These are phyloP conservation scores for Nidularia pulvinata DNA, from an alignment of 768 basidiomycete genomes.

Conservation along the genomic window DNA sequence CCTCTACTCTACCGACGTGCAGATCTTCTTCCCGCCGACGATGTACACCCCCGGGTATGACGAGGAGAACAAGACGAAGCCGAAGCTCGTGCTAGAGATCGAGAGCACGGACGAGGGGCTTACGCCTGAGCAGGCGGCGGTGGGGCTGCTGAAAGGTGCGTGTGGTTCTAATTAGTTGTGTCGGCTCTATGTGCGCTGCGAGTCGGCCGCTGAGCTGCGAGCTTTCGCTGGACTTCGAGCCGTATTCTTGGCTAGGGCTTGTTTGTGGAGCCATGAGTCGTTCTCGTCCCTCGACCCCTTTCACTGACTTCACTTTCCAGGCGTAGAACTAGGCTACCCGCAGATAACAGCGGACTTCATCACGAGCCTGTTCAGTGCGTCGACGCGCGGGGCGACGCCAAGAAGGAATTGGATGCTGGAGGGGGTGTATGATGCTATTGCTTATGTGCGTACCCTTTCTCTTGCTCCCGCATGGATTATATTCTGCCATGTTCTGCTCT, in stretches of 20 bases:
- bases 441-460: slow-evolving; percentile 33
- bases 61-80: slow-evolving; percentile 78
- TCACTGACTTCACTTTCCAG: slow-evolving; percentile 17
- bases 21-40: slow-evolving; percentile 82
- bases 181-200: neutral
- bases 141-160: slow-evolving; percentile 57
- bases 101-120: slow-evolving; percentile 69
- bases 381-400: slow-evolving; percentile 64
- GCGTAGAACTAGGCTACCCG: slow-evolving; percentile 65
- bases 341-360: slow-evolving; percentile 79
- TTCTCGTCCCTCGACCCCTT: neutral
- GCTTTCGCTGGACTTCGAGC: no score
- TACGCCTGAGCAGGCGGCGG: slow-evolving; percentile 64
- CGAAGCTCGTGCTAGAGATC: slow-evolving; percentile 70
- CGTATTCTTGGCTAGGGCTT: no score
- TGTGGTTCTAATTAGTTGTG: neutral
- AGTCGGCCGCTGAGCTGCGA: no score
- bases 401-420: slow-evolving; percentile 64
- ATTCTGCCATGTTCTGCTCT: no score
- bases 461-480: no score
- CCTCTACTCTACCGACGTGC: slow-evolving; percentile 76
- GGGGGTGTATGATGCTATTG: slow-evolving; percentile 38
- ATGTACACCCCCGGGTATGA: slow-evolving; percentile 80
- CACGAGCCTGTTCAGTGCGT: slow-evolving; percentile 65
- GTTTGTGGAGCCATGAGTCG: no score